phyloP scores from a whole-genome alignment of 495 filamentous ascomycete species.

The Aspergillus sparsus region DNA sequence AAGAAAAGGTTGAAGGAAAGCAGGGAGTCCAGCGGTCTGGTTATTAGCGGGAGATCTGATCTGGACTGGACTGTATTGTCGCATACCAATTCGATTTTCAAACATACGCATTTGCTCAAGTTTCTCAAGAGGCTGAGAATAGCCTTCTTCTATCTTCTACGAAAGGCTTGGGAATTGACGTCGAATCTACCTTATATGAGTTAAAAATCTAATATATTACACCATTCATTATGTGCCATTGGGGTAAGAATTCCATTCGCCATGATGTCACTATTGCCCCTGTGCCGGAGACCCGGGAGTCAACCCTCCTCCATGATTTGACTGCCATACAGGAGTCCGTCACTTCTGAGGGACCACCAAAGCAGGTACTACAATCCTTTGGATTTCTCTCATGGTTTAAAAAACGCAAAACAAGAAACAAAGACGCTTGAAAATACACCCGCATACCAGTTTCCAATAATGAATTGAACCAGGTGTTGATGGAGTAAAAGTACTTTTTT shows the following conservation, averaged over 20 bases:
- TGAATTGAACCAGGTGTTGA: neutral
- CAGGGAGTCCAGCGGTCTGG: conserved; percentile 31
- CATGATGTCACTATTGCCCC: conserved; percentile 15
- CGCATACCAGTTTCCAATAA: neutral
- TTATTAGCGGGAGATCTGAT: conserved; percentile 33
- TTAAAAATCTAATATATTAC: neutral
- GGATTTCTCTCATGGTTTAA: neutral
- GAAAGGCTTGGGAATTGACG: neutral
- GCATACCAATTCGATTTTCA: too few relatives aligned
- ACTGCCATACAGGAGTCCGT: neutral
- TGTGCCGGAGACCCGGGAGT: conserved; percentile 13
- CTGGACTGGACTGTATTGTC: conserved; percentile 8
- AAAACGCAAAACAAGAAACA: neutral
- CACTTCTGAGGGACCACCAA: neutral
- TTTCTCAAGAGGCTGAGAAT: neutral
- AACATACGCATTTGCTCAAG: neutral
- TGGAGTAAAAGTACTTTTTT: neutral
- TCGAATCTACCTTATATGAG: neutral
- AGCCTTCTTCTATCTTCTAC: neutral
- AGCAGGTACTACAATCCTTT: conserved; percentile 1
- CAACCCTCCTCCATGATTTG: conserved; percentile 1
- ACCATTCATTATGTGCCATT: neutral
- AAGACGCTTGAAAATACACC: neutral
- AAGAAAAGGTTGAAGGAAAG: conserved; percentile 2
- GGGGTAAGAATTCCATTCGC: conserved; percentile 1